These are phyloP conservation scores for Hyphochytrium catenoides DNA, from an alignment of 352 stramenopile species.

Conservation along the genomic window DNA sequence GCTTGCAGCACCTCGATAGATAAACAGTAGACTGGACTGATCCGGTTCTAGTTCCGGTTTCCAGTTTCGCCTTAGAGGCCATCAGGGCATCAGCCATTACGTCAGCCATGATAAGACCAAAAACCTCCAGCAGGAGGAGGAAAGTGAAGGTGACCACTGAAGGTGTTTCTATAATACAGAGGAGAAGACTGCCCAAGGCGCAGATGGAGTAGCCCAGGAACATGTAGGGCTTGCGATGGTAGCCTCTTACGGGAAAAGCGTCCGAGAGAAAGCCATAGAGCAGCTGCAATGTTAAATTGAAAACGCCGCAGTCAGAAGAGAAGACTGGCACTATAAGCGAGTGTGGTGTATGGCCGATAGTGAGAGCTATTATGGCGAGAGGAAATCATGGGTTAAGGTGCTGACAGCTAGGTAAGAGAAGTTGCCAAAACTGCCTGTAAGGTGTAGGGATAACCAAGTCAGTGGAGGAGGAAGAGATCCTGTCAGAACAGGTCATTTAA, in stretches of 20 bases:
- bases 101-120: conserved; percentile 47
- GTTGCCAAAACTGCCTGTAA: no score
- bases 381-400: no score
- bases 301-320: no score
- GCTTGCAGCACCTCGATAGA: no score
- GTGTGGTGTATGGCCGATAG: no score
- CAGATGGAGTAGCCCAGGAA: conserved; percentile 26
- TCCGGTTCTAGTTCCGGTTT: conserved; percentile 16
- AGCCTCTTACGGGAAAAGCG: conserved; percentile 19
- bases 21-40: conserved; percentile 37
- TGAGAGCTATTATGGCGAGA: no score
- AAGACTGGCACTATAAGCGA: neutral
- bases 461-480: no score
- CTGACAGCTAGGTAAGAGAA: no score
- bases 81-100: conserved; percentile 51
- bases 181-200: conserved; percentile 25
- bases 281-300: conserved; percentile 14
- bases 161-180: conserved; percentile 18
- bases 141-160: conserved; percentile 30
- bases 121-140: conserved; percentile 31
- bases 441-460: no score
- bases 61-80: conserved; percentile 22
- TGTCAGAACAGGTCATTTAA: no score
- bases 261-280: conserved; percentile 40
- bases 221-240: conserved; percentile 48